Base-by-base conservation (phyloP, 768 basidiomycete species). In the Kwoniella shandongensis region DNA sequence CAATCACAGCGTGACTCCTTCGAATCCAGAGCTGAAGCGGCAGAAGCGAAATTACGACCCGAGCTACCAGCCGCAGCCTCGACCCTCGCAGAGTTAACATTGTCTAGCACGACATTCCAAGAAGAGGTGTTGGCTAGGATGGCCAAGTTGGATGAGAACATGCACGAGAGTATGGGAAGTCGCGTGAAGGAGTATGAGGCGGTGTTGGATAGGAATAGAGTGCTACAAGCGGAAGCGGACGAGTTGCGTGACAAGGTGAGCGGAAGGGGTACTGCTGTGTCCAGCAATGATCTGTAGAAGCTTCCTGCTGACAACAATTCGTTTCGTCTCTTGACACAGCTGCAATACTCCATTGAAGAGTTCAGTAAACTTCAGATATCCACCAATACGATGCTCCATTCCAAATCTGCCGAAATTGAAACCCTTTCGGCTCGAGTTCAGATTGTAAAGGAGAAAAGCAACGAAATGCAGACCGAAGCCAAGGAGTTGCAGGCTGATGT, bases 131-230 rank as follows among this genome's bases (percentile, higher is more conserved):
- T 56, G 54, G 45, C 27, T 39, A 8, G 55, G 7, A 22, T 49
- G 23, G 41, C 20, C 22, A 57, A 44, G 40, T 22, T 57, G 15
- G 41, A 49, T 50, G 47, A 57, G 48, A 35, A 57, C n/a, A 60
- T 60, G 59, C 47, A 49, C 32, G 59, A 60, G 40, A 49, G n/a
- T 25, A 54, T 54, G 59, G 36, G 38, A 11, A 54, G 52, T 49
- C n/a, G 47, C n/a, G 59, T 50, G 7, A 60, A 54, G 25, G 59
- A 60, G 47, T 54, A 60, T 38, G 51, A 52, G 25, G 30, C 25
- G 20, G 59, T 60, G 6, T 36, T 60, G 15, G 59, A 60, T 42
- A 22, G 59, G 39, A 54, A 60, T 39, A 47, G 53, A 27, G 47
- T 44, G 1, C 47, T 60, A 12, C 46, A 54, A 32, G 40, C 18